Percentiles rank a stretch among this genome's conserved stretches.
phyloP scores from a whole-genome alignment of 1,139 yeast species.

The Torulaspora pretoriensis region DNA sequence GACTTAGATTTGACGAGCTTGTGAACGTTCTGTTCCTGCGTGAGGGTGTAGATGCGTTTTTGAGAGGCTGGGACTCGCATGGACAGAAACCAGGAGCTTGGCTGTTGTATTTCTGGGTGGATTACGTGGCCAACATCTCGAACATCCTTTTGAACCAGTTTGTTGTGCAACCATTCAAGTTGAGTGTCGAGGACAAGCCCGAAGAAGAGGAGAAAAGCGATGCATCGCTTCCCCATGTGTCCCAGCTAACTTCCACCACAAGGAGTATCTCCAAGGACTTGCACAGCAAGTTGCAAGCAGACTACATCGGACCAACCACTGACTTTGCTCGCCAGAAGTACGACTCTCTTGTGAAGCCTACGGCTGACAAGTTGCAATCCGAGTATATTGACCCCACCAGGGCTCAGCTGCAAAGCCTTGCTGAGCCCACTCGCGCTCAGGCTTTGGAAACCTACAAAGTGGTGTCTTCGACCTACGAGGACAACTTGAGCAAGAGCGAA shows the following conservation, averaged over 20 bases:
- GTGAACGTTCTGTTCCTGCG: conserved; percentile 28
- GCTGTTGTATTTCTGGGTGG: conserved; percentile 31
- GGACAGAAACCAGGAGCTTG: conserved; percentile 28
- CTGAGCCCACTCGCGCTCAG: conserved; percentile 23
- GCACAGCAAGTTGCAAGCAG: conserved; percentile 23
- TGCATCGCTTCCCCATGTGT: conserved; percentile 29
- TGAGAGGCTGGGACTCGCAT: conserved; percentile 20
- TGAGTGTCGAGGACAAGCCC: conserved; percentile 13
- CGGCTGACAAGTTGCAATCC: conserved; percentile 22
- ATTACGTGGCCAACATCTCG: conserved; percentile 32
- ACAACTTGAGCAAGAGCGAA: conserved; percentile 29
- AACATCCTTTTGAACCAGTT: conserved; percentile 29
- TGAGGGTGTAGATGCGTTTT: conserved; percentile 33
- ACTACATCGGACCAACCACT: conserved; percentile 21
- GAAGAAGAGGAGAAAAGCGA: conserved; percentile 7
- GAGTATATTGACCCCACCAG: conserved; percentile 27
- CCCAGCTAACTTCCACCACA: conserved; percentile 31
- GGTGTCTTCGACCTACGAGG: conserved; percentile 31
- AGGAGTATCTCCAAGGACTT: conserved; percentile 27
- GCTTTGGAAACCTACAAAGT: conserved; percentile 33
- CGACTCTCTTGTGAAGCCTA: conserved; percentile 25
- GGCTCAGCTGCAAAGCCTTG: conserved; percentile 18
- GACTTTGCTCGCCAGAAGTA: conserved; percentile 21
- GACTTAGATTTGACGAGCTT: conserved; percentile 22
- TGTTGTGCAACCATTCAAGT: conserved; percentile 28